phyloP scores from a whole-genome alignment of 129 eudicot genomes.

The Tagetes erecta region DNA sequence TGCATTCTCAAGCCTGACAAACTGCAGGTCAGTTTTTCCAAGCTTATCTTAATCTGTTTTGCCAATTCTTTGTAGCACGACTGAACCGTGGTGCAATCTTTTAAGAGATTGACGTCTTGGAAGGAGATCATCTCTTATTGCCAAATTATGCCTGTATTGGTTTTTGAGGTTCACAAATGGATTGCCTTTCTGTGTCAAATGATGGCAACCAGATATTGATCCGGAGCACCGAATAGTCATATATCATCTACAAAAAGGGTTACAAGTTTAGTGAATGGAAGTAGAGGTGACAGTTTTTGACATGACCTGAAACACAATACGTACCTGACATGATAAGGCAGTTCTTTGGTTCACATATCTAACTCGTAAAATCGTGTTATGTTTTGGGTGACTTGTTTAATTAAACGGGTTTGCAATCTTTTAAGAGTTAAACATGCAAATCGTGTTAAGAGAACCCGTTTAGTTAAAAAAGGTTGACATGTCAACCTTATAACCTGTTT shows the following conservation, averaged over 20 bases:
- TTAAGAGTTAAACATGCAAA: too few relatives aligned
- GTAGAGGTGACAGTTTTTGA: too few relatives aligned
- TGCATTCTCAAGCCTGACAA: slow-evolving; percentile 55
- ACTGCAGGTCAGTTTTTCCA: slow-evolving; percentile 49
- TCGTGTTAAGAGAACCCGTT: too few relatives aligned
- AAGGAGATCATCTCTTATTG: slow-evolving; percentile 71
- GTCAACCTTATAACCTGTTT: too few relatives aligned
- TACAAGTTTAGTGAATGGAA: too few relatives aligned
- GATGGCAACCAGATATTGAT: slow-evolving; percentile 62
- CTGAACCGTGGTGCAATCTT: slow-evolving; percentile 58
- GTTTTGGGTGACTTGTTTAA: too few relatives aligned
- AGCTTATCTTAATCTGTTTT: slow-evolving; percentile 59
- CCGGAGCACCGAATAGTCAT: slow-evolving; percentile 75
- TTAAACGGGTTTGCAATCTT: too few relatives aligned
- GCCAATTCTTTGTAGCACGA: slow-evolving; percentile 55
- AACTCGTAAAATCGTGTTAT: too few relatives aligned
- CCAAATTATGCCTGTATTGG: slow-evolving; percentile 73
- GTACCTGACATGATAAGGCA: too few relatives aligned
- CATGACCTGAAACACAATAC: too few relatives aligned
- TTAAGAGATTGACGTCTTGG: slow-evolving; percentile 48
- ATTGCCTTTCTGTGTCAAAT: slow-evolving; percentile 73
- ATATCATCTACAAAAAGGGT: slow-evolving; percentile 68
- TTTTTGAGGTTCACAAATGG: slow-evolving; percentile 73
- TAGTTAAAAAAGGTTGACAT: too few relatives aligned
- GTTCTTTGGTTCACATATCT: too few relatives aligned